Evolutionary conservation across 1,139 yeast genomes (phyloP).

Genomic region (Magnusiomyces magnusii): DNA sequence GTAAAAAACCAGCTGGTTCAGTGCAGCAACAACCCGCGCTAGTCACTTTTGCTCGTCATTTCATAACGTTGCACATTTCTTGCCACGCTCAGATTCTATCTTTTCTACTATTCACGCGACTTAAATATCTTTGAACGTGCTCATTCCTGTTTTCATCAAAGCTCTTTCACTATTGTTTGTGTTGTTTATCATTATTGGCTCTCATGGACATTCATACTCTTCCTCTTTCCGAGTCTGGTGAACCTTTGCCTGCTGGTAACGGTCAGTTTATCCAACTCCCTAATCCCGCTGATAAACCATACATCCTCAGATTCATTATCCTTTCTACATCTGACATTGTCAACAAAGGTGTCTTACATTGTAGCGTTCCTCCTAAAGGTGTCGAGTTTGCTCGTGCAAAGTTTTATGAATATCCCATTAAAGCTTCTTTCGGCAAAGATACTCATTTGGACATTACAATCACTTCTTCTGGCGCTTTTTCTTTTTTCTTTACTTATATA

Average conservation of each 20-base stretch:
- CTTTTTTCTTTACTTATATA: slow-evolving; percentile 37
- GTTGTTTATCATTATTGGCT: no score
- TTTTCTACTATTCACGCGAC: no score
- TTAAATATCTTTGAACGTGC: no score
- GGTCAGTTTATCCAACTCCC: slow-evolving; percentile 54
- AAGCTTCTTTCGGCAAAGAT: slow-evolving; percentile 40
- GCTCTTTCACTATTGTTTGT: no score
- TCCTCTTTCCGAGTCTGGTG: slow-evolving; percentile 29
- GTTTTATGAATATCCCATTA: slow-evolving; percentile 47
- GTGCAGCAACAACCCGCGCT: no score
- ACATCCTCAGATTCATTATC: slow-evolving; percentile 51
- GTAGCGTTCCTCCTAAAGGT: slow-evolving; percentile 57
- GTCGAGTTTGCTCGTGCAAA: slow-evolving; percentile 47
- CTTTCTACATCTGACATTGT: slow-evolving; percentile 70
- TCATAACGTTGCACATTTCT: no score
- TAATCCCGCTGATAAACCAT: slow-evolving; percentile 40
- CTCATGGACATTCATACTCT: slow-evolving; percentile 20
- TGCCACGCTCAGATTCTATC: no score
- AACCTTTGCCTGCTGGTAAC: slow-evolving; percentile 33
- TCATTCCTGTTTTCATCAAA: no score
- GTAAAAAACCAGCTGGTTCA: no score
- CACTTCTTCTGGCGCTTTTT: slow-evolving; percentile 70
- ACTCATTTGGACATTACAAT: slow-evolving; percentile 53
- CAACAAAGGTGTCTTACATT: slow-evolving; percentile 61
- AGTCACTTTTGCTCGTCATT: no score